These are phyloP conservation scores for Clausena lansium DNA, from an alignment of 345 rosid species.

Conservation along the genomic window DNA sequence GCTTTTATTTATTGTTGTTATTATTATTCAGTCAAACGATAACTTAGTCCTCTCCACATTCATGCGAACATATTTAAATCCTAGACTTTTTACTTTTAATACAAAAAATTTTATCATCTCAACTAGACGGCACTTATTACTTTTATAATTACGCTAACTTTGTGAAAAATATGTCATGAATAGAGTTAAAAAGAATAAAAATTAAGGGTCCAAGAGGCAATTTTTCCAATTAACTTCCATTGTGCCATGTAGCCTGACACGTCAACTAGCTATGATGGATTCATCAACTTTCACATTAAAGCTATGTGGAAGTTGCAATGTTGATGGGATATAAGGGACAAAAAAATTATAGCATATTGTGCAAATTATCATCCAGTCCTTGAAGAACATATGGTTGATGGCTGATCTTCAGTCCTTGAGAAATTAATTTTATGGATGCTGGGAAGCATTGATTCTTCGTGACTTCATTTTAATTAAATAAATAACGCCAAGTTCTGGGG, in stretches of 20 bases:
- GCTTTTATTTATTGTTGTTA: too few relatives aligned
- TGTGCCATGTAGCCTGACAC: neutral
- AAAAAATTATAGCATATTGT: neutral
- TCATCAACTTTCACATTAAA: neutral
- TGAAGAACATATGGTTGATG: conserved; percentile 20
- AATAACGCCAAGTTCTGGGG: neutral
- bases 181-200: neutral
- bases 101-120: too few relatives aligned
- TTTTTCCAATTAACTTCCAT: neutral
- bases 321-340: conserved; percentile 9
- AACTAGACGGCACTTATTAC: too few relatives aligned
- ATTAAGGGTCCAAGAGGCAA: neutral
- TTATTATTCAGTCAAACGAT: too few relatives aligned
- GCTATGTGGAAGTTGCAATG: neutral
- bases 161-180: too few relatives aligned
- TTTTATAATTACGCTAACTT: too few relatives aligned
- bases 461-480: conserved; percentile 7
- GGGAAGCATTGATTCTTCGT: neutral
- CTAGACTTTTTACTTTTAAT: too few relatives aligned
- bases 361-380: neutral
- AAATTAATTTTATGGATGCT: conserved; percentile 7
- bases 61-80: too few relatives aligned
- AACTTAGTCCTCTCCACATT: too few relatives aligned
- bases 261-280: neutral
- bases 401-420: conserved; percentile 4